phyloP scores from a whole-genome alignment of 1,139 yeast species.

The Nakaseomyces delphensis region DNA sequence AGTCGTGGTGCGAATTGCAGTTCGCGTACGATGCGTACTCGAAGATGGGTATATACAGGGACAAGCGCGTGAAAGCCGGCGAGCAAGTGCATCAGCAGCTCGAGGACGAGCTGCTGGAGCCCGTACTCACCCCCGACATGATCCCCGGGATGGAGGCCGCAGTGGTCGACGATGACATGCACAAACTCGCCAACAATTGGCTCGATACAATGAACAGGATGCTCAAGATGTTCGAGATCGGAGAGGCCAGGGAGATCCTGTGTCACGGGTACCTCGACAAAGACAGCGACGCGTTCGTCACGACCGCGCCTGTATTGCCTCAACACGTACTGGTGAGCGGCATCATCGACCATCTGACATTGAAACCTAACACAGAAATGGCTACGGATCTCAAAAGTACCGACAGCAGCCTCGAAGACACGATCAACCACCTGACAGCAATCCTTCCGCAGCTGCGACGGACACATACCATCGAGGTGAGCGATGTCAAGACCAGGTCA shows the following conservation, averaged over 20 bases:
- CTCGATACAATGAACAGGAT: slow-evolving; percentile 33
- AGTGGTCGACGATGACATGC: slow-evolving; percentile 13
- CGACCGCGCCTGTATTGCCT: not conserved
- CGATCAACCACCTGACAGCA: not conserved
- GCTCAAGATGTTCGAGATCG: slow-evolving; percentile 35
- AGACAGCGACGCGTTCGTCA: slow-evolving; percentile 14
- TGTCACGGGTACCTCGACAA: slow-evolving; percentile 46
- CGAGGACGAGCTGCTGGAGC: slow-evolving; percentile 38
- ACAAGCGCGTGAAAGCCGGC: slow-evolving; percentile 36
- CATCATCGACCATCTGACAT: slow-evolving; percentile 44
- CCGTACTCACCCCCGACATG: slow-evolving; percentile 8
- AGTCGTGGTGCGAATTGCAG: slow-evolving; percentile 47
- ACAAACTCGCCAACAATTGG: slow-evolving; percentile 34
- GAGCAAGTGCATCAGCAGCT: slow-evolving; percentile 36
- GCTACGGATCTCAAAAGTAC: not conserved
- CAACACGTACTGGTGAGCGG: slow-evolving; percentile 47
- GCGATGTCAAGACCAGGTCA: slow-evolving; percentile 55
- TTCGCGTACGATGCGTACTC: slow-evolving; percentile 40
- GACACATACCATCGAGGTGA: slow-evolving; percentile 28
- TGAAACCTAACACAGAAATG: not conserved
- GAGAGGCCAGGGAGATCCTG: slow-evolving; percentile 53
- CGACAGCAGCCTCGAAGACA: not conserved
- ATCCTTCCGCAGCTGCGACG: not conserved
- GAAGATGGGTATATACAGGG: slow-evolving; percentile 29
- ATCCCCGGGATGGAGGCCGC: slow-evolving; percentile 11